phyloP scores from a whole-genome alignment of 768 basidiomycete species.

The Kwoniella newhampshirensis region DNA sequence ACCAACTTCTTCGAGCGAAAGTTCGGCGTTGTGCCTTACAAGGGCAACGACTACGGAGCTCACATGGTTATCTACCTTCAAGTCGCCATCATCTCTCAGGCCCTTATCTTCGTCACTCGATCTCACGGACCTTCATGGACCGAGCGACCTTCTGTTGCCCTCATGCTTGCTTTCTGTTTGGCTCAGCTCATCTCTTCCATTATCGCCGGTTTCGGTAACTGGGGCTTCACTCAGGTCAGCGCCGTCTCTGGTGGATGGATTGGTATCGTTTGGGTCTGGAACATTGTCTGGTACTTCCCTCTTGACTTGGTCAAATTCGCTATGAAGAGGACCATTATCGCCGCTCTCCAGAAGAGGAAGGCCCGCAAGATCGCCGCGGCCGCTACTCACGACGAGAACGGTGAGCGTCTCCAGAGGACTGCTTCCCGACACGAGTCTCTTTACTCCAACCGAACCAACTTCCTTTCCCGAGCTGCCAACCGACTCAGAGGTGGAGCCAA shows the following conservation, averaged over 20 bases:
- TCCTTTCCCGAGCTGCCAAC: constrained; percentile 84
- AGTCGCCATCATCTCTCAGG: constrained; percentile 98
- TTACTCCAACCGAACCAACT: constrained; percentile 92
- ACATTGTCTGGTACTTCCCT: constrained; percentile 93
- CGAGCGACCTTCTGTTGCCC: constrained; percentile 65
- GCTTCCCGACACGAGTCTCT: constrained; percentile 89
- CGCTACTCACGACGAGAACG: constrained; percentile 58
- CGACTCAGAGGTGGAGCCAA: constrained; percentile 69
- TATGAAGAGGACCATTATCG: constrained; percentile 92
- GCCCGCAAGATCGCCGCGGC: constrained; percentile 48
- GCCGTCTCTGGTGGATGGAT: constrained; percentile 89
- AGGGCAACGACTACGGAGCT: constrained; percentile 62
- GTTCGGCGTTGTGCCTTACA: constrained; percentile 89
- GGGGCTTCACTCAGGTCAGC: constrained; percentile 85
- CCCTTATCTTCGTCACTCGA: constrained; percentile 93
- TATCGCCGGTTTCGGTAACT: constrained; percentile 89
- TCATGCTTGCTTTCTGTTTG: constrained; percentile 84
- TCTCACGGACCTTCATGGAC: constrained; percentile 61
- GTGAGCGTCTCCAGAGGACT: constrained; percentile 77
- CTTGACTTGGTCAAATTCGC: constrained; percentile 94
- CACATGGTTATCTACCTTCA: constrained; percentile 55
- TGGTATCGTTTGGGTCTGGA: constrained; percentile 90
- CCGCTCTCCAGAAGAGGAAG: constrained; percentile 68
- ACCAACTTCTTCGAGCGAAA: constrained; percentile 85
- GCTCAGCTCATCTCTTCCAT: constrained; percentile 94